Evolutionary conservation across 75 land plant species (phyloP).

Genomic region (Cunninghamia lanceolata): DNA sequence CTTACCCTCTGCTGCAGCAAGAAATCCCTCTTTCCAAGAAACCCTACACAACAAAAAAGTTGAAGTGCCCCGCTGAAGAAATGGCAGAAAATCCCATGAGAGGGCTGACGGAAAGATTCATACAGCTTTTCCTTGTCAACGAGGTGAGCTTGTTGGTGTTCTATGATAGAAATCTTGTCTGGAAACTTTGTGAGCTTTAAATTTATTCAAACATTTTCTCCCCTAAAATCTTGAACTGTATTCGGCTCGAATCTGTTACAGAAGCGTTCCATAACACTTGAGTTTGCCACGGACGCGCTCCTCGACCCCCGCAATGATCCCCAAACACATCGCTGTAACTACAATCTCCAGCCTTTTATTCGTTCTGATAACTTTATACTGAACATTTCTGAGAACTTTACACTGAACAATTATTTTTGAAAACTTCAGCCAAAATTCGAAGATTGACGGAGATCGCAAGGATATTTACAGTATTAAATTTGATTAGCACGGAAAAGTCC

Average conservation of each 20-base stretch:
- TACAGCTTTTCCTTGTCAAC: constrained; percentile 21
- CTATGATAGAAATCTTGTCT: neutral
- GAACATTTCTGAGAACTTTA: too few relatives aligned
- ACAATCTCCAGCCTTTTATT: neutral
- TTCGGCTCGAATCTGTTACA: constrained; percentile 2
- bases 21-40: neutral
- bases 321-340: constrained; percentile 24
- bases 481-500: constrained; percentile 12
- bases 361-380: neutral
- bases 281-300: constrained; percentile 5
- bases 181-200: neutral
- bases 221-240: neutral
- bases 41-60: neutral
- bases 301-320: constrained; percentile 21
- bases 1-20: neutral
- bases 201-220: neutral
- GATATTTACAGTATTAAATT: constrained; percentile 17
- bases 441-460: constrained; percentile 20
- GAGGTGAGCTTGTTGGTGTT: constrained; percentile 4
- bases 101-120: constrained; percentile 16
- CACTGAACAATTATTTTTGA: neutral
- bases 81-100: constrained; percentile 14
- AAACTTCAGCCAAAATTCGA: constrained; percentile 15
- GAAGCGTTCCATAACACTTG: constrained; percentile 16
- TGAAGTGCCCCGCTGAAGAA: neutral